A percentile compares a stretch with the other conserved stretches of the same genome.
These are phyloP conservation scores for Silene latifolia DNA, from an alignment of 148 eudicot genomes.

Conservation along the genomic window DNA sequence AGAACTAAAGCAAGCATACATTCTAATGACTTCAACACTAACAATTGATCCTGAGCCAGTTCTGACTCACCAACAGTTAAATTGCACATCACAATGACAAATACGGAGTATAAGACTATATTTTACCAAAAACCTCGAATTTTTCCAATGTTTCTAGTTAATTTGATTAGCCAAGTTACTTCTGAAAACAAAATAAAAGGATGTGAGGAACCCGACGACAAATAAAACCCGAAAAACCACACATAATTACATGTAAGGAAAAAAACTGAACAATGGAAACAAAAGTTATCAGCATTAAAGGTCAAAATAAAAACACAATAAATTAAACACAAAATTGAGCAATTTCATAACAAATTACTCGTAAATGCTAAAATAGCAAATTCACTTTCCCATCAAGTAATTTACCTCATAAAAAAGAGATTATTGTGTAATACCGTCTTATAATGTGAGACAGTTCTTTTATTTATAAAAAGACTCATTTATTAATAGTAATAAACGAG, in stretches of 20 bases:
- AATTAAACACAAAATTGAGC: background rate
- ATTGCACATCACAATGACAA: too few species aligned
- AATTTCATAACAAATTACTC: background rate
- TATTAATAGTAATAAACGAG: background rate
- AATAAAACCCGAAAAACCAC: background rate
- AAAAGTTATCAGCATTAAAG: background rate
- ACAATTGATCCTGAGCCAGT: background rate
- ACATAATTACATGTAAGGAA: background rate
- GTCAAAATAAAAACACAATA: background rate
- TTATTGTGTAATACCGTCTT: too few species aligned
- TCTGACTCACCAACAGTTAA: background rate
- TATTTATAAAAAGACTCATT: conserved; percentile 2
- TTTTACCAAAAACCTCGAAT: too few species aligned
- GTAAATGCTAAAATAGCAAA: background rate
- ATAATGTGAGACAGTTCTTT: too few species aligned
- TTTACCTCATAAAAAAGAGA: too few species aligned
- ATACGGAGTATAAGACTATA: too few species aligned
- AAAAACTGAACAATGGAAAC: background rate
- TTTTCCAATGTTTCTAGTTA: too few species aligned
- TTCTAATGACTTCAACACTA: background rate
- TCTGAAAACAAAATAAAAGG: background rate
- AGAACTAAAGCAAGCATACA: background rate
- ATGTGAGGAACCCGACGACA: background rate
- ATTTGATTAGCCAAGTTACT: background rate
- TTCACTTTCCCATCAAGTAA: too few species aligned